Evolutionary conservation across 352 stramenopile species (phyloP).

Genomic region (Pythium myriotylum): DNA sequence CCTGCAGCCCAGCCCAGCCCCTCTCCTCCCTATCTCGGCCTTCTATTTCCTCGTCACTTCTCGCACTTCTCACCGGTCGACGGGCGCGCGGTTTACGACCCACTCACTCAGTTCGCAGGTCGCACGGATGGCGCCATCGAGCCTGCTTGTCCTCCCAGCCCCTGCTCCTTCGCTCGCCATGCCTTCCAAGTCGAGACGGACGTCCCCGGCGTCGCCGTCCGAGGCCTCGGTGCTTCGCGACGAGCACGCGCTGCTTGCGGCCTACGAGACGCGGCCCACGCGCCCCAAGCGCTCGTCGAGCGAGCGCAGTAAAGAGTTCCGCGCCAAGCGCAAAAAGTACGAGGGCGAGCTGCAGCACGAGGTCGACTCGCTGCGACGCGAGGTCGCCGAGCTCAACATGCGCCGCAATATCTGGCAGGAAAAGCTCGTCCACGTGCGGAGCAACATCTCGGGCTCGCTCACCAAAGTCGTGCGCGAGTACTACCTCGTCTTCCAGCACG

Average conservation of each 20-base stretch:
- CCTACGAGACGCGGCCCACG: slow-evolving; percentile 29
- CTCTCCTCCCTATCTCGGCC: not conserved
- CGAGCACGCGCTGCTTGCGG: slow-evolving; percentile 25
- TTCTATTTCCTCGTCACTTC: not conserved
- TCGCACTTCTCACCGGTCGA: not conserved
- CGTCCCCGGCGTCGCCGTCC: not conserved
- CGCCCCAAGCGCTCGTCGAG: slow-evolving; percentile 30
- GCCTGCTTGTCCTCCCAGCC: not conserved
- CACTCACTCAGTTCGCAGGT: too few relatives aligned
- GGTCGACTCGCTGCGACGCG: slow-evolving; percentile 23
- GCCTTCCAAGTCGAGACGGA: not conserved
- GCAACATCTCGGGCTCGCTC: slow-evolving; percentile 22
- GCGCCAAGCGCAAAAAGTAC: slow-evolving; percentile 36
- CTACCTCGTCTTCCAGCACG: slow-evolving; percentile 33
- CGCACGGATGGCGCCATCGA: slow-evolving; percentile 6
- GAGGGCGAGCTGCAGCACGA: slow-evolving; percentile 27
- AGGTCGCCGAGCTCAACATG: slow-evolving; percentile 32
- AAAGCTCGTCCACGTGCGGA: slow-evolving; percentile 26
- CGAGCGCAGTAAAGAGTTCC: slow-evolving; percentile 37
- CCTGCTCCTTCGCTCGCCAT: slow-evolving; percentile 1
- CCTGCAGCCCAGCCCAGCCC: not conserved
- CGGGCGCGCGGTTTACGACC: not conserved
- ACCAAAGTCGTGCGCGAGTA: slow-evolving; percentile 31
- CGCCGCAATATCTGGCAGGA: slow-evolving; percentile 28
- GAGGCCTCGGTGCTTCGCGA: slow-evolving; percentile 15